Conservation (phyloP, 2,329 filamentous ascomycete genomes). For the Alternaria gaisen region DNA sequence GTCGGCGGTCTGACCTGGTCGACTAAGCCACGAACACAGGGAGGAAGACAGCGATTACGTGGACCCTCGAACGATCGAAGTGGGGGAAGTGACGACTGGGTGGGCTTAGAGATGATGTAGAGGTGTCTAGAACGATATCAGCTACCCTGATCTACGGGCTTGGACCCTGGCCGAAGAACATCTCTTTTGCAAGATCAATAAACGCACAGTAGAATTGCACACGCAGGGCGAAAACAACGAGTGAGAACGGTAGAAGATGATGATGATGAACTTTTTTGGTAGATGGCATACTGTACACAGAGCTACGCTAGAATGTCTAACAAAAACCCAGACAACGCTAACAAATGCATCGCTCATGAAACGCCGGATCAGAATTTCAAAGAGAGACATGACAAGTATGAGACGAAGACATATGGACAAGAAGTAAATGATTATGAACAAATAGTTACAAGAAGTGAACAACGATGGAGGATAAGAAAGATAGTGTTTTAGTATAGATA, state of each 20-base stretch:
- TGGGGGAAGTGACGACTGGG: not conserved
- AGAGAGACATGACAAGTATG: constrained; percentile 32
- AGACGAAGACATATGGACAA: constrained; percentile 11
- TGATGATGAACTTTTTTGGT: not conserved
- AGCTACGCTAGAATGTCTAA: not conserved
- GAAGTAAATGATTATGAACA: constrained; percentile 32
- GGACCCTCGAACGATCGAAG: not conserved
- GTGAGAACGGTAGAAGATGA: not conserved
- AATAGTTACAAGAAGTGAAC: constrained; percentile 38
- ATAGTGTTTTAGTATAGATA: constrained; percentile 16
- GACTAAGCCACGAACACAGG: constrained; percentile 6
- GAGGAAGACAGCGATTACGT: constrained; percentile 11
- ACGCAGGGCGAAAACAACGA: not conserved
- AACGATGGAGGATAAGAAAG: constrained; percentile 2
- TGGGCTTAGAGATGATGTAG: not conserved
- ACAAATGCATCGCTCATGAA: constrained; percentile 17
- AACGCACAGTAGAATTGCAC: not conserved
- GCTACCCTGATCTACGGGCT: not conserved
- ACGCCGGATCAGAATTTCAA: constrained; percentile 18
- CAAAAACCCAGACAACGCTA: constrained; percentile 1
- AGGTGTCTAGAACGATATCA: not conserved
- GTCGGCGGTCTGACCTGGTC: not conserved
- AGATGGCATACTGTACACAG: not conserved
- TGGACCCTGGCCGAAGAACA: not conserved
- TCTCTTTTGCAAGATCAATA: not conserved